phyloP scores from a whole-genome alignment of 768 basidiomycete species.

The Lyophyllum shimeji region DNA sequence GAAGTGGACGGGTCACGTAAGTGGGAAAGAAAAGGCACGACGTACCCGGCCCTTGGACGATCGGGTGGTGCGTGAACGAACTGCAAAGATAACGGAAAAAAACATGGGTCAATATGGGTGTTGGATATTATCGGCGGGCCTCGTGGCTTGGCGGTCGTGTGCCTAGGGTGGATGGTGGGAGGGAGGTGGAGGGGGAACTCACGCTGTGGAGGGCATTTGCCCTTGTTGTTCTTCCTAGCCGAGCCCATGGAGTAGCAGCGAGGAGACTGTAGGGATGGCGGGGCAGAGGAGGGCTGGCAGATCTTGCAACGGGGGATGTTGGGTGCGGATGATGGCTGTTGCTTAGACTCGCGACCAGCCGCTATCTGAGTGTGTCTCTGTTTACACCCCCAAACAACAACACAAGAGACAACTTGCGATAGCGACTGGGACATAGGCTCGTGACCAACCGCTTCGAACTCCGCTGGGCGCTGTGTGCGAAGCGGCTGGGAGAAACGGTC shows the following conservation, averaged over 20 bases:
- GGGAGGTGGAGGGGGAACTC: background rate
- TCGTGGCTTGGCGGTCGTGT: conserved; percentile 16
- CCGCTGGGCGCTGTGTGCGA: no score
- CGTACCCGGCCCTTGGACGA: conserved; percentile 40
- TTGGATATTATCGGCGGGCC: background rate
- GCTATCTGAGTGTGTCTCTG: no score
- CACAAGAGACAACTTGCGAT: no score
- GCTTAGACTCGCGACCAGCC: no score
- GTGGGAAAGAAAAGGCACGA: conserved; percentile 21
- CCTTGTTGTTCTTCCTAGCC: conserved; percentile 11
- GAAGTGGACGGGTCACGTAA: conserved; percentile 13
- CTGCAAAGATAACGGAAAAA: conserved; percentile 19
- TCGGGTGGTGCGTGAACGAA: conserved; percentile 38
- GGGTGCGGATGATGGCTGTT: conserved; percentile 12
- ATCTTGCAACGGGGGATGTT: background rate
- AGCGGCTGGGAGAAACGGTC: no score
- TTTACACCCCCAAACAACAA: no score
- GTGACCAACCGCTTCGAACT: no score
- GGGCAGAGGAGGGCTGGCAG: conserved; percentile 7
- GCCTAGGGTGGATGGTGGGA: background rate
- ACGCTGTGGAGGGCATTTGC: conserved; percentile 16
- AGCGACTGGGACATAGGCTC: no score
- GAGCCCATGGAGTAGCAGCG: conserved; percentile 16
- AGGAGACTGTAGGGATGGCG: background rate
- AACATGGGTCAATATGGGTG: conserved; percentile 4